Evolutionary conservation across 2,329 filamentous ascomycete genomes (phyloP).

Genomic region (Penicillium sp.): DNA sequence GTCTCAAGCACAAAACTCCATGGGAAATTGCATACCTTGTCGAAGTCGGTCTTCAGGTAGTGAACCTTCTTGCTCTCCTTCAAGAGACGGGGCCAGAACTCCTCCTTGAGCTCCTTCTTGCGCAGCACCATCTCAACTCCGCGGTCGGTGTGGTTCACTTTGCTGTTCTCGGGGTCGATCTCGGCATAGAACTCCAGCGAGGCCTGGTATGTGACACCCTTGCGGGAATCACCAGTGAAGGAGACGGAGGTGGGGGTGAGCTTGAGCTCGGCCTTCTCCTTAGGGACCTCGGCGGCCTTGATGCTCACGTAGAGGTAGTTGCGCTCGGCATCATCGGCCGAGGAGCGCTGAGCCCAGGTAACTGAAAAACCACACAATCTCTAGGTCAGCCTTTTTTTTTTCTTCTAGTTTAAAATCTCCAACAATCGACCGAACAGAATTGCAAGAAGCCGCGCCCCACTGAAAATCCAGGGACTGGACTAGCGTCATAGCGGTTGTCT

Average conservation of each 20-base stretch:
- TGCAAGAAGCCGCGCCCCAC: neutral
- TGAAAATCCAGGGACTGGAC: neutral
- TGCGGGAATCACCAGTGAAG: slow-evolving; percentile 81
- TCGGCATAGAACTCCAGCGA: slow-evolving; percentile 86
- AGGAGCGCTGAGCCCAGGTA: slow-evolving; percentile 97
- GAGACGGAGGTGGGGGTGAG: slow-evolving; percentile 73
- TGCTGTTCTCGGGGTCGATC: slow-evolving; percentile 82
- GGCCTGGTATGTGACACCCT: slow-evolving; percentile 84
- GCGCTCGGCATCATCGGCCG: slow-evolving; percentile 72
- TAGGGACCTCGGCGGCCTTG: slow-evolving; percentile 78
- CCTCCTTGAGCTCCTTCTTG: slow-evolving; percentile 94
- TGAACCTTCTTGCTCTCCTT: slow-evolving; percentile 89
- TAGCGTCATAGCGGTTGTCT: slow-evolving; percentile 16
- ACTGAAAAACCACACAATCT: slow-evolving; percentile 56
- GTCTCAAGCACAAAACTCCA: neutral
- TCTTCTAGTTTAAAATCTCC: neutral
- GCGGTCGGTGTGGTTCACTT: slow-evolving; percentile 83
- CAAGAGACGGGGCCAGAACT: slow-evolving; percentile 93
- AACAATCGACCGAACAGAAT: neutral
- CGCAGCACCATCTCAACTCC: slow-evolving; percentile 87
- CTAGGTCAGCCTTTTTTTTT: slow-evolving; percentile 8
- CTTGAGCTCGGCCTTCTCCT: slow-evolving; percentile 75
- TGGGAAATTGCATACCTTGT: slow-evolving; percentile 65
- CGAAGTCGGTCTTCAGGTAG: slow-evolving; percentile 98
- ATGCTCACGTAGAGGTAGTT: slow-evolving; percentile 96